A percentile compares a stretch with the other conserved stretches of the same genome.
Evolutionary conservation across 2,329 filamentous ascomycete genomes (phyloP).

Genomic region (Apiospora kogelbergensis): DNA sequence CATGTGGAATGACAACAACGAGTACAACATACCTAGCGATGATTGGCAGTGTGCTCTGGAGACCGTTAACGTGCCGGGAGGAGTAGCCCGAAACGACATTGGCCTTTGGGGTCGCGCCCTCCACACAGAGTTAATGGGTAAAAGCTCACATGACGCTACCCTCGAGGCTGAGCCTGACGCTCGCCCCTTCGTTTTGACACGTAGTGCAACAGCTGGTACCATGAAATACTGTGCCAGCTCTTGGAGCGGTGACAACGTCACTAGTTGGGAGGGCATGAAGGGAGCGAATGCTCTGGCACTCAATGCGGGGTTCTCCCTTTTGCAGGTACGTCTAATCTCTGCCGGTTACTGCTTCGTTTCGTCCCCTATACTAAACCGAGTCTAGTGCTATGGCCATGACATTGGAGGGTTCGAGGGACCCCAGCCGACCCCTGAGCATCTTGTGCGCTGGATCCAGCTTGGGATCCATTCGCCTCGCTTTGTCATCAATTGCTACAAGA

Average conservation of each 20-base stretch:
- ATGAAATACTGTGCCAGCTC: constrained; percentile 70
- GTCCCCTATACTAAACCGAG: background rate
- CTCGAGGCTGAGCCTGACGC: constrained; percentile 56
- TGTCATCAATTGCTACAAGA: constrained; percentile 80
- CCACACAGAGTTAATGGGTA: constrained; percentile 71
- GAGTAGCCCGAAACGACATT: constrained; percentile 46
- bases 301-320: constrained; percentile 65
- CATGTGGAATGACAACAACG: constrained; percentile 81
- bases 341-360: background rate
- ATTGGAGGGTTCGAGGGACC: constrained; percentile 76
- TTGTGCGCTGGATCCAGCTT: constrained; percentile 72
- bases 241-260: constrained; percentile 75
- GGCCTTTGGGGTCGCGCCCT: constrained; percentile 70
- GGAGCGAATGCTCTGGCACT: constrained; percentile 69
- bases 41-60: constrained; percentile 63
- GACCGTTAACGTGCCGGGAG: constrained; percentile 36
- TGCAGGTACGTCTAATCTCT: constrained; percentile 46
- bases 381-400: constrained; percentile 67
- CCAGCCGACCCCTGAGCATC: constrained; percentile 67
- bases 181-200: constrained; percentile 67
- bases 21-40: constrained; percentile 68
- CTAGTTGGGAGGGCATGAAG: constrained; percentile 72
- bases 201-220: constrained; percentile 69
- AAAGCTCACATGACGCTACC: constrained; percentile 68
- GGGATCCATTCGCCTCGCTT: constrained; percentile 70